Base-by-base conservation (phyloP, 257 asterid genomes). In the Solanum raphanifolium region DNA sequence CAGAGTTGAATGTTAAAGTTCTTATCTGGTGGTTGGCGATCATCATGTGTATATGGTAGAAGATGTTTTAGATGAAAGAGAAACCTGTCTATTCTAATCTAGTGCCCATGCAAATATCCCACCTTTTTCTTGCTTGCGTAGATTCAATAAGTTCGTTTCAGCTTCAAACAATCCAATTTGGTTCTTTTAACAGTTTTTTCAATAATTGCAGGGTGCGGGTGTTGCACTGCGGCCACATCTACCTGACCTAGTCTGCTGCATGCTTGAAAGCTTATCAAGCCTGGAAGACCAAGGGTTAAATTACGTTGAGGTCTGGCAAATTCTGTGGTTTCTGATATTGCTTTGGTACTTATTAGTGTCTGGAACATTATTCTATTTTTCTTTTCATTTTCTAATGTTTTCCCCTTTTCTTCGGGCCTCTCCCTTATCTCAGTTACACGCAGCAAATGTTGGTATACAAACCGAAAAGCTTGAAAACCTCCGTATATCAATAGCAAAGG, bases 241-340 rank as follows among this genome's bases (percentile, higher is more conserved):
- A 76, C 93, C 91, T 87, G 99, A 97, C 87, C 98, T 97, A 48
- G 99, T 95, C 60, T 97, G 96, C 90, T 97, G 99, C 93, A 97
- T 97, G 99, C 94, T 97, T 91, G 99, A 97, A 93, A 97, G 99
- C 91, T 91, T 97, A 88, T 97, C 99, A 65, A 97, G 98, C 93
- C 98, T 95, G 84, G 99, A 97, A 93, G 99, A 97, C 92, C 99
- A 95, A 89, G 98, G 98, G 82, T 91, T 97, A 93, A 97, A 97
- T 90, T 97, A 97, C 88, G 98, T 97, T 85, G 99, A 95, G 98
- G 99, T 97, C 62, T 88, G 93, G 87, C 68, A 81, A 85, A 83
- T 88, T 25, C 20, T 87, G 9, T 86, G 38, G 66, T 81, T 46
- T 81, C 39, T 86, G 88, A 72, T 86, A 46, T 32, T 46, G 72